Conservation (phyloP, 2,329 filamentous ascomycete genomes). For the Alternaria solani region DNA sequence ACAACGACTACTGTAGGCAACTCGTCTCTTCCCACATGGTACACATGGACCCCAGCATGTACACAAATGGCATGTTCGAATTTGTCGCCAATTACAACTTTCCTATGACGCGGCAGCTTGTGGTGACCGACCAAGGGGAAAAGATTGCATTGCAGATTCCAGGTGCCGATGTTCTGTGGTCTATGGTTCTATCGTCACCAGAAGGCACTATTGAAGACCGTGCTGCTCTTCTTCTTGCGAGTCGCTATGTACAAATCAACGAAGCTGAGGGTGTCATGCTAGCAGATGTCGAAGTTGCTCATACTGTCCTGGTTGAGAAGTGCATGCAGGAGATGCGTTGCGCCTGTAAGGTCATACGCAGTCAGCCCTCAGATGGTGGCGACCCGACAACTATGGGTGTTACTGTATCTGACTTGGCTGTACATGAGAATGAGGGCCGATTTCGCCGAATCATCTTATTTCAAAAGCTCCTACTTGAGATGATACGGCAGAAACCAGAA, state of each 20-base stretch:
- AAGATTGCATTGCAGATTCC: constrained; percentile 58
- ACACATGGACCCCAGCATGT: constrained; percentile 63
- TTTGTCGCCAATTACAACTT: constrained; percentile 63
- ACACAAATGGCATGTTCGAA: constrained; percentile 68
- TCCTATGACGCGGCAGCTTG: constrained; percentile 23
- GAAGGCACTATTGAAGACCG: constrained; percentile 70
- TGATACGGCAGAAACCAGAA: constrained; percentile 42
- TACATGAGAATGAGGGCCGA: constrained; percentile 30
- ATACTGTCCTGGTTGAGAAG: constrained; percentile 74
- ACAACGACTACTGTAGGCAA: constrained; percentile 42
- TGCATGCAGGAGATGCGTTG: constrained; percentile 70
- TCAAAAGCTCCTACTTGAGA: constrained; percentile 42
- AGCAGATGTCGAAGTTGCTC: constrained; percentile 63
- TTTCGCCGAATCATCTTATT: constrained; percentile 49
- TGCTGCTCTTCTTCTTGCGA: constrained; percentile 75
- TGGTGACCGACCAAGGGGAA: constrained; percentile 29
- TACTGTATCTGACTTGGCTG: constrained; percentile 35
- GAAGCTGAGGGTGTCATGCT: constrained; percentile 51
- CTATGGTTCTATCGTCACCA: constrained; percentile 75
- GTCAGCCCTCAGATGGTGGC: background rate
- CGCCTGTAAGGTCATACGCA: constrained; percentile 28
- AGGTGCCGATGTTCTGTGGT: constrained; percentile 79
- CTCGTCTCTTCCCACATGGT: constrained; percentile 63
- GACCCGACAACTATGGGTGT: constrained; percentile 23
- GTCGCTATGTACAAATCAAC: constrained; percentile 70